These are phyloP conservation scores for Sporothrix phasma DNA, from an alignment of 2,329 filamentous ascomycete species.

Conservation along the genomic window DNA sequence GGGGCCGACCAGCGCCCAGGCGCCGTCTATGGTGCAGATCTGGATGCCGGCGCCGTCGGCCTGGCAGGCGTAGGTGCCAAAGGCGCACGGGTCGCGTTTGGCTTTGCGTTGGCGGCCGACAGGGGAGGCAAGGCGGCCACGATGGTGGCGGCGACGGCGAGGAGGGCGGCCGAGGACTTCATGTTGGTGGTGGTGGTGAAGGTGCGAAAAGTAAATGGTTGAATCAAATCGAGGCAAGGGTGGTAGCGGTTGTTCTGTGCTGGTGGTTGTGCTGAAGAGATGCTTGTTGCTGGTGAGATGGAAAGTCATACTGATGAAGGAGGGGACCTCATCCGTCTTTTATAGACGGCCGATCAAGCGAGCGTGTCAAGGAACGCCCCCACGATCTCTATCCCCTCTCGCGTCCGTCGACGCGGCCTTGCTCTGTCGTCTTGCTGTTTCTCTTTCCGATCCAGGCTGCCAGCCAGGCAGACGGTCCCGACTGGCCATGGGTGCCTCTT, in stretches of 20 bases:
- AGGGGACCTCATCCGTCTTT: neutral
- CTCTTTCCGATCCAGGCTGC: slow-evolving; percentile 5
- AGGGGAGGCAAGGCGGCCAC: slow-evolving; percentile 10
- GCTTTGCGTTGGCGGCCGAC: neutral
- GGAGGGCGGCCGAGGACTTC: slow-evolving; percentile 13
- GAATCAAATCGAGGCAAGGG: too few species aligned
- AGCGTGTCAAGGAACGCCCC: neutral
- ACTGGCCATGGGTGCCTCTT: too few species aligned
- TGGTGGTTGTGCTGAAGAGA: neutral
- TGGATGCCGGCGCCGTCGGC: slow-evolving; percentile 21
- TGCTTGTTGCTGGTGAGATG: neutral
- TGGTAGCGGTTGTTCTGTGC: neutral
- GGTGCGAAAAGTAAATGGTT: neutral
- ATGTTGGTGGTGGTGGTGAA: neutral
- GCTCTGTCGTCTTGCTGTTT: neutral
- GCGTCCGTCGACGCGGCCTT: neutral
- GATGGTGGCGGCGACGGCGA: slow-evolving; percentile 9
- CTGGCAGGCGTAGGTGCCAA: slow-evolving; percentile 23
- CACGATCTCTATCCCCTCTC: neutral
- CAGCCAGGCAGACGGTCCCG: neutral
- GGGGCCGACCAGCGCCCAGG: slow-evolving; percentile 22
- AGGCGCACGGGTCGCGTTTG: slow-evolving; percentile 18
- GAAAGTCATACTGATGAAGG: neutral
- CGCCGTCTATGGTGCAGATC: slow-evolving; percentile 21
- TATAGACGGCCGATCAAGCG: neutral